phyloP scores from a whole-genome alignment of 1,284 basidiomycete species.

The Schizophyllum commune region DNA sequence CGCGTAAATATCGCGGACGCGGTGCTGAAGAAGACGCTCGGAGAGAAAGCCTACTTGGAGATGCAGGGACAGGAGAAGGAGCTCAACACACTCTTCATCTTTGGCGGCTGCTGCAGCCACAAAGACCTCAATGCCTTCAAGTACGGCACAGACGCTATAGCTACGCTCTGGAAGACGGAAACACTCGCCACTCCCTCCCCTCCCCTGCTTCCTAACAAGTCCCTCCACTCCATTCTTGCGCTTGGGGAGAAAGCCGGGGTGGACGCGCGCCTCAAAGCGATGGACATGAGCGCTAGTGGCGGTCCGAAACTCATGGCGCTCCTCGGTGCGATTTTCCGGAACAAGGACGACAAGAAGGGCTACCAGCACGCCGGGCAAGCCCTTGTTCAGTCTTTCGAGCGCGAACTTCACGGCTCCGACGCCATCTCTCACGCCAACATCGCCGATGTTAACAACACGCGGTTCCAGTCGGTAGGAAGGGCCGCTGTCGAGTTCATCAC shows the following conservation, averaged over 20 bases:
- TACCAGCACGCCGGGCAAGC: not conserved
- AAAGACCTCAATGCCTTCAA: slow-evolving; percentile 13
- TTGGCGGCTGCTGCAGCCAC: slow-evolving; percentile 12
- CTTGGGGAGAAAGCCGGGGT: too few relatives aligned
- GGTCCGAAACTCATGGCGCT: not conserved
- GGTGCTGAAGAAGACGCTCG: slow-evolving; percentile 9
- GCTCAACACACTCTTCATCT: not conserved
- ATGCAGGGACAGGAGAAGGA: slow-evolving; percentile 1
- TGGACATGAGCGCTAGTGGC: not conserved
- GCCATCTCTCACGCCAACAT: too few relatives aligned
- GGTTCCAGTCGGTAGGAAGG: too few relatives aligned
- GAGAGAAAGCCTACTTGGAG: slow-evolving; percentile 4
- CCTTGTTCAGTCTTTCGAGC: too few relatives aligned
- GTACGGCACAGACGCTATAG: slow-evolving; percentile 2
- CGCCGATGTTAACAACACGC: too few relatives aligned
- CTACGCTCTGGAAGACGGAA: not conserved
- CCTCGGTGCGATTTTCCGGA: not conserved
- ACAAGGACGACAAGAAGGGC: slow-evolving; percentile 4
- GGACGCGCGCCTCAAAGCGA: too few relatives aligned
- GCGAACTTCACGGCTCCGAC: too few relatives aligned
- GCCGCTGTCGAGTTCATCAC: too few relatives aligned
- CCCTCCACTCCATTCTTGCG: too few relatives aligned
- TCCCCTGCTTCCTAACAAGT: slow-evolving; percentile 11
- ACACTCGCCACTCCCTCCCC: not conserved
- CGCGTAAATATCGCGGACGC: not conserved